A percentile compares a stretch with the other conserved stretches of the same genome.
These are phyloP conservation scores for Scheffersomyces parashehatae DNA, from an alignment of 1,139 yeast species.

Conservation along the genomic window DNA sequence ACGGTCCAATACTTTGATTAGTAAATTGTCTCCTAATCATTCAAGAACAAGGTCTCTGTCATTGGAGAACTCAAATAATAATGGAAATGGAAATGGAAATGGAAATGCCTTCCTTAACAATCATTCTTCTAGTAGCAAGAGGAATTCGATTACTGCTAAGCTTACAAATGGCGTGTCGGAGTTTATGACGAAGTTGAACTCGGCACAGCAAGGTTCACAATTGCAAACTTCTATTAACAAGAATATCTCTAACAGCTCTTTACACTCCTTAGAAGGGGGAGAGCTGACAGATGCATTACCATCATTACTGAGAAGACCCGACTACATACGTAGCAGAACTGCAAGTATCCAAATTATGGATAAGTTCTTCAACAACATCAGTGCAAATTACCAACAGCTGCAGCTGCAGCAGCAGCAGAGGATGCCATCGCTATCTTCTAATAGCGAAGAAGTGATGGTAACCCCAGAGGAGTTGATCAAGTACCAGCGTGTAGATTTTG, in stretches of 20 bases:
- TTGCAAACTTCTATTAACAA: slow-evolving; percentile 12
- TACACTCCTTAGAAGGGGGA: slow-evolving; percentile 34
- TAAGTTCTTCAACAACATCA: slow-evolving; percentile 42
- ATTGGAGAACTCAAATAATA: slow-evolving; percentile 19
- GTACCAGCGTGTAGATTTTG: slow-evolving; percentile 37
- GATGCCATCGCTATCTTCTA: slow-evolving; percentile 1
- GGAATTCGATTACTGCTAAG: slow-evolving; percentile 42
- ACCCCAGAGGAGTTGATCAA: slow-evolving; percentile 29
- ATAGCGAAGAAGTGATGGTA: slow-evolving; percentile 1
- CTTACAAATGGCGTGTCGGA: slow-evolving; percentile 42
- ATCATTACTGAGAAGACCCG: slow-evolving; percentile 22
- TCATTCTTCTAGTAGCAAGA: slow-evolving; percentile 12
- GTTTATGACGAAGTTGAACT: slow-evolving; percentile 43
- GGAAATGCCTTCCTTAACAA: not conserved
- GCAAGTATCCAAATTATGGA: slow-evolving; percentile 48
- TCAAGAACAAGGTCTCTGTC: slow-evolving; percentile 43
- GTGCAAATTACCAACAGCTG: slow-evolving; percentile 6
- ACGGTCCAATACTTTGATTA: slow-evolving; percentile 30
- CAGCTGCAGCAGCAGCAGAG: slow-evolving; percentile 2
- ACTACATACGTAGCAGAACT: slow-evolving; percentile 32
- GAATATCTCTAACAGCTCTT: slow-evolving; percentile 29
- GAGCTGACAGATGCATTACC: slow-evolving; percentile 11
- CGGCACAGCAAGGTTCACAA: slow-evolving; percentile 10
- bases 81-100: not conserved
- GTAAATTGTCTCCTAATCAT: slow-evolving; percentile 34